These are phyloP conservation scores for Globisporangium irregulare DNA, from an alignment of 352 stramenopile species.

Conservation along the genomic window DNA sequence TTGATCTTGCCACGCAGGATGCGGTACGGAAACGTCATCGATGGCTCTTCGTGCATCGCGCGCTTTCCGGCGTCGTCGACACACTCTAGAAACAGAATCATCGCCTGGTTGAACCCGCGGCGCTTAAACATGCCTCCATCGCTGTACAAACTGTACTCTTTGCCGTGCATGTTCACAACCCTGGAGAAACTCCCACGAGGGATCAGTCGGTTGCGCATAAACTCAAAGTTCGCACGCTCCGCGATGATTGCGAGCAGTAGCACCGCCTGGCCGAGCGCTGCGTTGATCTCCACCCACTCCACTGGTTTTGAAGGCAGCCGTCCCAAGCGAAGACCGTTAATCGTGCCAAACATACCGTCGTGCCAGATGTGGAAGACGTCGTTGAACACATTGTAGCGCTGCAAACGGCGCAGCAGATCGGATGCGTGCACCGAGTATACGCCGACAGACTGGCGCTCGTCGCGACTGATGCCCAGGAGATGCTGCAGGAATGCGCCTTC, in stretches of 20 bases:
- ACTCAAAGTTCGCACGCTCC: constrained; percentile 76
- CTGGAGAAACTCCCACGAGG: constrained; percentile 83
- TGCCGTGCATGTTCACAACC: constrained; percentile 84
- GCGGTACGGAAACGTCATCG: constrained; percentile 89
- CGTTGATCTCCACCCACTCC: constrained; percentile 91
- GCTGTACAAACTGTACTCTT: constrained; percentile 77
- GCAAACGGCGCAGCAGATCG: constrained; percentile 72
- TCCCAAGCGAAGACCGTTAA: constrained; percentile 85
- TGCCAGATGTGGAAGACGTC: constrained; percentile 93
- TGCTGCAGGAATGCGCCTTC: constrained; percentile 80
- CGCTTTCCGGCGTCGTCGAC: constrained; percentile 81
- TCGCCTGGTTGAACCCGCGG: constrained; percentile 90
- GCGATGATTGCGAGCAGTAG: constrained; percentile 83
- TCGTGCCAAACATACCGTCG: constrained; percentile 85
- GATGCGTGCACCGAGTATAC: constrained; percentile 80
- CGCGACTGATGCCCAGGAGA: constrained; percentile 59
- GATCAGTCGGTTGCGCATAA: constrained; percentile 79
- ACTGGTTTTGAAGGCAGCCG: constrained; percentile 77
- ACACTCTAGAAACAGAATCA: constrained; percentile 89
- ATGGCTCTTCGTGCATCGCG: constrained; percentile 87
- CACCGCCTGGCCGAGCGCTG: constrained; percentile 80
- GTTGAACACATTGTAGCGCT: constrained; percentile 88
- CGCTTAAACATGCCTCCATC: constrained; percentile 86
- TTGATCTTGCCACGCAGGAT: constrained; percentile 90
- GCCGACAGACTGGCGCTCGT: constrained; percentile 72